A percentile compares a stretch with the other conserved stretches of the same genome.
Evolutionary conservation across 2,329 filamentous ascomycete species (phyloP).

Genomic region (Paraconiothyrium brasiliense): DNA sequence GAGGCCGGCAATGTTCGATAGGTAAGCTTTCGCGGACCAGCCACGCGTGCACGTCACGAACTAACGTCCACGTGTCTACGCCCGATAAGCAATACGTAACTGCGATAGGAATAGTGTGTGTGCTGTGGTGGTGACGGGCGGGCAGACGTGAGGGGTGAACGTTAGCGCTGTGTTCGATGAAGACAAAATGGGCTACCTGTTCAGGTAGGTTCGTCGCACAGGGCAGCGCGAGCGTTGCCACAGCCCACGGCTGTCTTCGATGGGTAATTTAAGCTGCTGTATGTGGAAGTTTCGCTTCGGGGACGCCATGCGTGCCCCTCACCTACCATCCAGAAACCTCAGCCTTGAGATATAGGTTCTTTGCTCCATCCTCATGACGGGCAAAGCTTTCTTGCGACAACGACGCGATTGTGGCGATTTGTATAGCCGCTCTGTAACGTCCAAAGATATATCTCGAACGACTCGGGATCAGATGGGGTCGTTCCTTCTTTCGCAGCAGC

Average conservation of each 20-base stretch:
- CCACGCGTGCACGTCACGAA: constrained; percentile 17
- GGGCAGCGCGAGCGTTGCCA: constrained; percentile 11
- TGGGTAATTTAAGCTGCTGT: constrained; percentile 2
- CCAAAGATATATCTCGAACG: too few relatives aligned
- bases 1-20: constrained; percentile 11
- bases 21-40: constrained; percentile 6
- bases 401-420: too few relatives aligned
- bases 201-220: constrained; percentile 9
- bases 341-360: background rate
- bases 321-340: background rate
- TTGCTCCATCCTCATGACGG: too few relatives aligned
- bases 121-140: background rate
- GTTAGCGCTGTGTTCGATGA: constrained; percentile 16
- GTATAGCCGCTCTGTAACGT: too few relatives aligned
- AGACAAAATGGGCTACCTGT: constrained; percentile 7
- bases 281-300: constrained; percentile 16
- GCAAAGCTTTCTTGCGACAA: too few relatives aligned
- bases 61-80: constrained; percentile 18
- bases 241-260: constrained; percentile 17
- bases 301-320: background rate
- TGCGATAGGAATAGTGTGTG: constrained; percentile 17
- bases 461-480: too few relatives aligned
- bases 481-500: too few relatives aligned
- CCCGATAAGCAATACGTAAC: constrained; percentile 16
- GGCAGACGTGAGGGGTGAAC: constrained; percentile 15